Percentiles rank a stretch among this genome's conserved stretches.
phyloP scores from a whole-genome alignment of 2,329 filamentous ascomycete species.

The Fusarium solani-melongenae region DNA sequence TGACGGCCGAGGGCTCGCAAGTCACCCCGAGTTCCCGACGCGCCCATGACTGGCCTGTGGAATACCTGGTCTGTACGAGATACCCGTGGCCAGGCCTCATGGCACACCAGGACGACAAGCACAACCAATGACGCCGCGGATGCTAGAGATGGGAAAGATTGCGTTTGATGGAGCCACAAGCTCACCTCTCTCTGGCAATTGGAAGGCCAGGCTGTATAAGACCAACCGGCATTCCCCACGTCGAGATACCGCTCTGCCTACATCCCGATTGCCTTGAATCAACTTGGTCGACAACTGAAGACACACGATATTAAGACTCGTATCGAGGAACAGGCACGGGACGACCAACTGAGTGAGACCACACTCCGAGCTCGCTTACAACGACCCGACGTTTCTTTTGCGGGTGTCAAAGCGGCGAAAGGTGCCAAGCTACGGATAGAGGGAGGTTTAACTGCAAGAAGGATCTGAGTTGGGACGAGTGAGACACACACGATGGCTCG shows the following conservation, averaged over 20 bases:
- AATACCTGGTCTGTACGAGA: constrained; percentile 36
- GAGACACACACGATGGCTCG: constrained; percentile 34
- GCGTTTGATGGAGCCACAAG: constrained; percentile 26
- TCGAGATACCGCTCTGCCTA: background rate
- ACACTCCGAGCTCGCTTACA: constrained; percentile 1
- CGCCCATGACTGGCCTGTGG: constrained; percentile 4
- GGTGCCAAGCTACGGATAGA: constrained; percentile 15
- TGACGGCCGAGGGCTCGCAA: constrained; percentile 16
- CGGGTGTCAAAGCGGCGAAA: constrained; percentile 19
- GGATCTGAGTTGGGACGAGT: constrained; percentile 27
- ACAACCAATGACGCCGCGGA: constrained; percentile 25
- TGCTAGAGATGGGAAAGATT: constrained; percentile 23
- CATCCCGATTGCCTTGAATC: background rate
- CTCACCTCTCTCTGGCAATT: constrained; percentile 7
- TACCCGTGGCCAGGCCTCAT: constrained; percentile 20
- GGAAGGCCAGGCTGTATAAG: constrained; percentile 35
- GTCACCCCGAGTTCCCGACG: constrained; percentile 29
- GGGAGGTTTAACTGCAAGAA: constrained; percentile 17
- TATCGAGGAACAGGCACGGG: background rate
- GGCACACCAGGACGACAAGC: constrained; percentile 24
- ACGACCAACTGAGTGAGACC: background rate
- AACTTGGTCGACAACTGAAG: background rate
- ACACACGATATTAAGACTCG: background rate
- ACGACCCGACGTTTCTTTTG: constrained; percentile 19
- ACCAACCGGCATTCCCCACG: constrained; percentile 35